Evolutionary conservation across 768 basidiomycete species (phyloP), one percentile per base, ranked within the genome.

Genomic region (Lentinula boryana): DNA sequence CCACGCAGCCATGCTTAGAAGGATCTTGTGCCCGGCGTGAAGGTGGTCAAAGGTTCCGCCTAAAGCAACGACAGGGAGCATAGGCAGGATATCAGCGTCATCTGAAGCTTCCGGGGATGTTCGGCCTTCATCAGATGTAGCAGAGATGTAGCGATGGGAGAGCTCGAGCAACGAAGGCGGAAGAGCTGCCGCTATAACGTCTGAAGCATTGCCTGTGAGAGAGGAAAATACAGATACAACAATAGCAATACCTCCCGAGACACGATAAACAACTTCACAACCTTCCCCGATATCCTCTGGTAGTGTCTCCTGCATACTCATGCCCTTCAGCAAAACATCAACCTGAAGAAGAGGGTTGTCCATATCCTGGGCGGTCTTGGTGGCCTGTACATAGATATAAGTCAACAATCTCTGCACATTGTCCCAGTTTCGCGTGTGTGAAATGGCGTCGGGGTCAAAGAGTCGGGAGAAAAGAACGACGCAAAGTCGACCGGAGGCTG

Each of bases 21-120:
- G 83, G 62, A 99, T 95, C 74, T 97, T 97, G 76, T 99, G 97
- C 0, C 96, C 97, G 3, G 94, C 85, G 69, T 99, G 97, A 15
- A 99, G 83, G 71, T 98, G 97, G 74, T 99, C 97, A 72, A 98
- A 98, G 0, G 97, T 98, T 0, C 97, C 97, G 5, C 97, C 96
- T 7, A 98, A 79, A 0, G 86, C 89, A n/a, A 88, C 84, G 56
- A 93, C 90, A 12, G 88, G 88, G 68, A 75, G 81, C 77, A 78
- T 44, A 71, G 63, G 16, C 74, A 62, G 13, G 75, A 65, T 16
- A 46, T 49, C 32, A 43, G 38, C 38, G 41, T 48, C 9, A 51
- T 58, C 58, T 13, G 56, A 57, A 23, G 53, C 23, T 56, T 56
- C 55, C 55, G 40, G 58, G 16, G 58, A n/a, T 16, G 23, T 35